A percentile compares a stretch with the other conserved stretches of the same genome.
phyloP scores from a whole-genome alignment of 1,284 basidiomycete genomes.

The Lentinula novae-zelandiae region DNA sequence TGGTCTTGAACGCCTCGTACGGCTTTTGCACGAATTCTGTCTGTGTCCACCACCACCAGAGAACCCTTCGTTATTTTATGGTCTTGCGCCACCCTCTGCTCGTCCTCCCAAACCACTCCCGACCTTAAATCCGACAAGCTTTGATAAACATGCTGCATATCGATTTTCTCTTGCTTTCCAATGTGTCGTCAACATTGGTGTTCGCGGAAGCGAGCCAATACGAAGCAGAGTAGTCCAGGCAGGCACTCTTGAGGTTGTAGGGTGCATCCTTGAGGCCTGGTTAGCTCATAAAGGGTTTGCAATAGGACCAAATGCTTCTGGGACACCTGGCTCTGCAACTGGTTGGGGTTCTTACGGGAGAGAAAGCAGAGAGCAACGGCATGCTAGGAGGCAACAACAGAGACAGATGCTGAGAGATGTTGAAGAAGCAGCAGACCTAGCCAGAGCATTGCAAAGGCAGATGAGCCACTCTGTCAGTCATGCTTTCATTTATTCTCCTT shows the following conservation, averaged over 20 bases:
- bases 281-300: conserved; percentile 80
- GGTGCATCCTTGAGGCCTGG: conserved; percentile 94
- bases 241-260: conserved; percentile 92
- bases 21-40: conserved; percentile 88
- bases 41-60: conserved; percentile 73
- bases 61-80: conserved; percentile 69
- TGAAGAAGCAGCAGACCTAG: conserved; percentile 56
- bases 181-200: conserved; percentile 97
- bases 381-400: conserved; percentile 54
- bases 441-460: conserved; percentile 53
- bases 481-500: neutral
- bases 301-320: conserved; percentile 51
- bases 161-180: conserved; percentile 93
- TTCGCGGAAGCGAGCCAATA: conserved; percentile 92
- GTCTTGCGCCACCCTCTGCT: conserved; percentile 59
- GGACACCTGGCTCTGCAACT: neutral
- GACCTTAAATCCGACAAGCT: conserved; percentile 61
- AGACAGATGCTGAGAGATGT: conserved; percentile 46
- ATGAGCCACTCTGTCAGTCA: conserved; percentile 25
- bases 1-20: conserved; percentile 92
- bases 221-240: conserved; percentile 94
- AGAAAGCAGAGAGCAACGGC: conserved; percentile 69
- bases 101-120: conserved; percentile 51
- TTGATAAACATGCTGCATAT: conserved; percentile 82
- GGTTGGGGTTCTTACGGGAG: conserved; percentile 44